Conservation (phyloP, 345 rosid genomes). For the Salix dunnii region DNA sequence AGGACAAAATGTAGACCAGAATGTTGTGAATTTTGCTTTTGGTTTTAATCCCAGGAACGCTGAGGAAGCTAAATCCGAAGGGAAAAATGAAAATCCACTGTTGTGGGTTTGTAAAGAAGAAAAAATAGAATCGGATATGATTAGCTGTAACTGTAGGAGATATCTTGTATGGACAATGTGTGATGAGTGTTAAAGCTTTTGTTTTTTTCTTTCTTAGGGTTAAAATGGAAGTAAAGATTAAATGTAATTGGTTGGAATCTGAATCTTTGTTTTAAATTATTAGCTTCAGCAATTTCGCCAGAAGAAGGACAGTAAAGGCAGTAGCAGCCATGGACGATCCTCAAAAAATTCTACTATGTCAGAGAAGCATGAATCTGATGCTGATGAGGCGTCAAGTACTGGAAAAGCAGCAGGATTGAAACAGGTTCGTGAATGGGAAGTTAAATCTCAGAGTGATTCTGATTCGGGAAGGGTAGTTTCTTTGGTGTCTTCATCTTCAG, state of each 20-base stretch:
- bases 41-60: too few species aligned
- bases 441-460: slow-evolving; percentile 24
- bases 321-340: slow-evolving; percentile 69
- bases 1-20: too few species aligned
- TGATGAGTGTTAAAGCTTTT: neutral
- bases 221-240: neutral
- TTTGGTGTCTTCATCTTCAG: slow-evolving; percentile 28
- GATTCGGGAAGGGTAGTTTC: slow-evolving; percentile 28
- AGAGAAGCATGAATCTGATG: slow-evolving; percentile 52
- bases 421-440: slow-evolving; percentile 39
- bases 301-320: slow-evolving; percentile 76
- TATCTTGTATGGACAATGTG: neutral
- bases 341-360: slow-evolving; percentile 57
- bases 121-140: neutral
- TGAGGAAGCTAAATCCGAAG: too few species aligned
- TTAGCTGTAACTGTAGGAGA: neutral
- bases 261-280: slow-evolving; percentile 10
- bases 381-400: slow-evolving; percentile 33
- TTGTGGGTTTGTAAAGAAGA: neutral
- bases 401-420: slow-evolving; percentile 21
- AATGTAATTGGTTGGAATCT: slow-evolving; percentile 4
- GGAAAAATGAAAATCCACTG: too few species aligned
- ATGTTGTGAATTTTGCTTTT: too few species aligned
- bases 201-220: neutral
- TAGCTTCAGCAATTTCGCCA: slow-evolving; percentile 98